Evolutionary conservation across 176 grass and related monocot genomes (phyloP).

Genomic region (Paspalum vaginatum): DNA sequence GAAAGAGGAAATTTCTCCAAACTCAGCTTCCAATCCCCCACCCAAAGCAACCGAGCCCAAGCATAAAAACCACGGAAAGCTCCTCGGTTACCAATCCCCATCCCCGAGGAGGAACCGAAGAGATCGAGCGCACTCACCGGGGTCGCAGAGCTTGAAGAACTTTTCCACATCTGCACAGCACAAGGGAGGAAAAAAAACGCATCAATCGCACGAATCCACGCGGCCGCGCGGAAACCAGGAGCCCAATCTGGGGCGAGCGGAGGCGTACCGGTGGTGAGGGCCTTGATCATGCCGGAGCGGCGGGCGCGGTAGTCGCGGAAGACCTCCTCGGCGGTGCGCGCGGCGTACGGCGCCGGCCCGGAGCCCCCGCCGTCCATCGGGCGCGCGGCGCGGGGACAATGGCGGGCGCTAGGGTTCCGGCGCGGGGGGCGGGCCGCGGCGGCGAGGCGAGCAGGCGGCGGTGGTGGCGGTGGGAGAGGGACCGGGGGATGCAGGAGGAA

Average conservation of each 20-base stretch:
- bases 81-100: conserved; percentile 21
- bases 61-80: conserved; percentile 8
- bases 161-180: conserved; percentile 85
- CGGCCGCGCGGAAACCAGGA: background rate
- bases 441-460: conserved; percentile 19
- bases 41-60: conserved; percentile 34
- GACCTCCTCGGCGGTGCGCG: conserved; percentile 84
- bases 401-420: conserved; percentile 33
- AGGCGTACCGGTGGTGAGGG: conserved; percentile 73
- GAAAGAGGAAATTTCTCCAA: conserved; percentile 25
- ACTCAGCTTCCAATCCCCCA: conserved; percentile 44
- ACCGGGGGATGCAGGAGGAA: conserved; percentile 33
- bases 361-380: conserved; percentile 68
- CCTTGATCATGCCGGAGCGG: conserved; percentile 93
- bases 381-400: conserved; percentile 35
- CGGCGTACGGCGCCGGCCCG: conserved; percentile 37
- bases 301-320: conserved; percentile 85
- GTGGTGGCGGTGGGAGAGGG: conserved; percentile 11
- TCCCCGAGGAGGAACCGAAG: background rate
- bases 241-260: background rate
- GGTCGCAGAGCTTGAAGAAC: conserved; percentile 94
- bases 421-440: background rate
- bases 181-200: conserved; percentile 2
- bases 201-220: conserved; percentile 39
- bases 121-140: conserved; percentile 69